Conservation (phyloP, 2,329 filamentous ascomycete species). For the Shiraia bambusicola region DNA sequence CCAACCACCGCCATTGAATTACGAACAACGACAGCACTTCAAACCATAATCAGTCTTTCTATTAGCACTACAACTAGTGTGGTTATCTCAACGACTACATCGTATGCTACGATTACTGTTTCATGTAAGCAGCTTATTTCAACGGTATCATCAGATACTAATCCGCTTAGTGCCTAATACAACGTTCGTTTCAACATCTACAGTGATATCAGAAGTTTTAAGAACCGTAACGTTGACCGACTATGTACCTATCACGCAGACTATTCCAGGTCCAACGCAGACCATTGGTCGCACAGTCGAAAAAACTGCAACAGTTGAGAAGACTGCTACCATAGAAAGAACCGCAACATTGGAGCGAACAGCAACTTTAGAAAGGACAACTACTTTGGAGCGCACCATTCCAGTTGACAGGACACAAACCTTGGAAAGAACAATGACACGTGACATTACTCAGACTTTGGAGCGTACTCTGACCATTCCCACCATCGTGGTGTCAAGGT, state of each 20-base stretch:
- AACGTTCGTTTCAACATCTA: constrained; percentile 14
- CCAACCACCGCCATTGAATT: constrained; percentile 14
- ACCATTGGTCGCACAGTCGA: neutral
- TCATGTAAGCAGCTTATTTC: neutral
- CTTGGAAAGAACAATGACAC: neutral
- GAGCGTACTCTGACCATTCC: constrained; percentile 4
- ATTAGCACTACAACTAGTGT: constrained; percentile 22
- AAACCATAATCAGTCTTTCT: constrained; percentile 18
- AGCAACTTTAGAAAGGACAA: neutral
- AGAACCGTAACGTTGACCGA: constrained; percentile 10
- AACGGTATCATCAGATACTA: neutral
- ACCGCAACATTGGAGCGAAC: neutral
- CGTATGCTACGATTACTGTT: neutral
- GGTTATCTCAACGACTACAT: constrained; percentile 8
- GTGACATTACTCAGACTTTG: neutral
- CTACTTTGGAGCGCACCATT: too few relatives aligned
- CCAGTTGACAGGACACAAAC: neutral
- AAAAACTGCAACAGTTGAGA: too few relatives aligned
- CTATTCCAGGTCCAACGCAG: constrained; percentile 19
- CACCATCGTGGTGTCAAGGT: constrained; percentile 5
- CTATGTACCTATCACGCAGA: constrained; percentile 11
- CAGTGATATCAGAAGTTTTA: constrained; percentile 3
- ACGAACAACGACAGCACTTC: constrained; percentile 15
- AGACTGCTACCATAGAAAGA: too few relatives aligned
- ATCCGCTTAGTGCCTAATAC: constrained; percentile 3